phyloP scores from a whole-genome alignment of 2,329 filamentous ascomycete genomes.

The Botrytis sinoallii region DNA sequence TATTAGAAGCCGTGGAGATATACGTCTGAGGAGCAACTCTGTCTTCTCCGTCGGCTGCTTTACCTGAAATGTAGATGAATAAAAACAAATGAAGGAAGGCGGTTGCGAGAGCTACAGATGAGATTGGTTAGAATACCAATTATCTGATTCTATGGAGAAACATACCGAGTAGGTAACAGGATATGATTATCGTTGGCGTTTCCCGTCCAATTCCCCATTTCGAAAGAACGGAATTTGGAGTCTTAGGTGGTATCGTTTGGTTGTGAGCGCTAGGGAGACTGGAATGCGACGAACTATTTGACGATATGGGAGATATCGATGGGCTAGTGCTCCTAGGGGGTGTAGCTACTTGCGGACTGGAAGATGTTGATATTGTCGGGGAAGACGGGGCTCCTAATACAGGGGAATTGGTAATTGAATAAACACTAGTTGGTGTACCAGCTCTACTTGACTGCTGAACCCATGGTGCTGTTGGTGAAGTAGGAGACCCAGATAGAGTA shows the following conservation, averaged over 20 bases:
- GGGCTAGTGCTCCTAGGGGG: not conserved
- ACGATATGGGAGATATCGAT: slow-evolving; percentile 1
- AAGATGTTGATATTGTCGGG: not conserved
- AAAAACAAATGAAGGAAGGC: slow-evolving; percentile 24
- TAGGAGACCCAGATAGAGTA: not conserved
- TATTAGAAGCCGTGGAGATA: slow-evolving; percentile 29
- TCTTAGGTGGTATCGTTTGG: not conserved
- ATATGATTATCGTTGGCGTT: slow-evolving; percentile 27
- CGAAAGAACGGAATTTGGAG: slow-evolving; percentile 23
- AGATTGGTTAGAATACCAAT: not conserved
- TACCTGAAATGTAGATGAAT: slow-evolving; percentile 28
- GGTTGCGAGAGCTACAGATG: slow-evolving; percentile 25
- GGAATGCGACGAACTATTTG: not conserved
- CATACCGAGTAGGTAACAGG: slow-evolving; percentile 22
- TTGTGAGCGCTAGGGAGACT: not conserved
- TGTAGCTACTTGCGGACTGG: not conserved
- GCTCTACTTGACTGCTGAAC: not conserved
- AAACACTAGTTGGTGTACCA: not conserved
- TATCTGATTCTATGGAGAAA: not conserved
- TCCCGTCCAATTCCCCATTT: slow-evolving; percentile 31
- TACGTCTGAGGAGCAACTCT: slow-evolving; percentile 26
- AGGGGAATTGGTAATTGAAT: not conserved
- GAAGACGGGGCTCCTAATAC: not conserved
- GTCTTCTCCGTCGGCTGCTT: slow-evolving; percentile 26
- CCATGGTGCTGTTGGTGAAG: not conserved